Conservation (phyloP, 1,284 basidiomycete species). For the Cutaneotrichosporon sp. region DNA sequence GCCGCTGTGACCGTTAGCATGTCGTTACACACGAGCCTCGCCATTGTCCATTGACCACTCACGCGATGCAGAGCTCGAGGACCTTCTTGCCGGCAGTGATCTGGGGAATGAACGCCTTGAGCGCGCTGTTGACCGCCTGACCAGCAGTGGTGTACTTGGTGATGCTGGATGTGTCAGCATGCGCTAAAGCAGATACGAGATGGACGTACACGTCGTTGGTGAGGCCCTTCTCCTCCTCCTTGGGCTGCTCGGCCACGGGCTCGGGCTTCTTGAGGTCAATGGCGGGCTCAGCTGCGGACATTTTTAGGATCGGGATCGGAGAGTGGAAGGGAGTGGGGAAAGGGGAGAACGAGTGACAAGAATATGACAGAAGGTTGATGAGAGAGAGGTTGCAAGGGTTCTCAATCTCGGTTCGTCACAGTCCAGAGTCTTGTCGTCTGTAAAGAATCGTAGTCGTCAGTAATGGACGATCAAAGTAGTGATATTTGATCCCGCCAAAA, state of each 20-base stretch:
- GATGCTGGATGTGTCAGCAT: constrained; percentile 27
- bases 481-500: constrained; percentile 5
- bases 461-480: neutral
- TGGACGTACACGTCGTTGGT: constrained; percentile 44
- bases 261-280: constrained; percentile 44
- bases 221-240: constrained; percentile 46
- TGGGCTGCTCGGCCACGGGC: constrained; percentile 30
- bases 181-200: neutral
- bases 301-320: constrained; percentile 5
- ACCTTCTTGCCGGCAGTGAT: constrained; percentile 73
- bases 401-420: neutral
- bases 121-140: constrained; percentile 78
- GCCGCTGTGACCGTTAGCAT: constrained; percentile 51
- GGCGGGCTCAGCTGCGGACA: constrained; percentile 24
- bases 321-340: neutral
- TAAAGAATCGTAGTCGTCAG: neutral
- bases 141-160: constrained; percentile 70
- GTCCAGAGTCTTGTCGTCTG: too few relatives aligned
- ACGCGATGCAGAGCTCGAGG: constrained; percentile 80
- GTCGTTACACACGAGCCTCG: neutral
- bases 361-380: neutral
- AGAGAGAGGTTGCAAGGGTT: neutral
- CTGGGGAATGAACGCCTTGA: constrained; percentile 76
- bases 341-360: neutral
- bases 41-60: constrained; percentile 15